Evolutionary conservation across 345 rosid genomes (phyloP).

Genomic region (Eucalyptus polybractea): DNA sequence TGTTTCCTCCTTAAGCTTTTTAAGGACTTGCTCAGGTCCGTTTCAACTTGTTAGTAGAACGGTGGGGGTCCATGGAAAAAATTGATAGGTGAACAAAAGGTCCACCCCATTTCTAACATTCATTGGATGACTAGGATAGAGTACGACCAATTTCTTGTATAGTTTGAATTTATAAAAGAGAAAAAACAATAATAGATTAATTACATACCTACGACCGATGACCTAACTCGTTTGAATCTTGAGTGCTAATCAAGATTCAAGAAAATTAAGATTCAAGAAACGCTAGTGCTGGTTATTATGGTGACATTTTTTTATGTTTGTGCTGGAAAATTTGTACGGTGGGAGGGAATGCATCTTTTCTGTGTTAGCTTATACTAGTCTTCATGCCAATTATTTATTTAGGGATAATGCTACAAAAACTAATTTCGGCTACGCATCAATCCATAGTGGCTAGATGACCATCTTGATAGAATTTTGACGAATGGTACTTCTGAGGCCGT

Average conservation of each 20-base stretch:
- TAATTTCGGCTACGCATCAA: not conserved
- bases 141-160: not conserved
- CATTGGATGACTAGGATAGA: not conserved
- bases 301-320: not conserved
- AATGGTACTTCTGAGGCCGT: not conserved
- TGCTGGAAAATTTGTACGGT: not conserved
- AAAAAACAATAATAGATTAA: not conserved
- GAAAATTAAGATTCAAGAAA: not conserved
- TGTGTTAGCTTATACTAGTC: not conserved
- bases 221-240: not conserved
- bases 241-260: not conserved
- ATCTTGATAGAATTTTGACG: not conserved
- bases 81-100: not conserved
- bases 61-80: not conserved
- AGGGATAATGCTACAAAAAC: not conserved
- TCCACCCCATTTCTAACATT: not conserved
- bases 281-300: not conserved
- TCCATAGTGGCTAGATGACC: not conserved
- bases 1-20: too few relatives aligned
- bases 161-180: not conserved
- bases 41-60: not conserved
- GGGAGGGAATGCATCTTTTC: not conserved
- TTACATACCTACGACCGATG: not conserved
- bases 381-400: not conserved
- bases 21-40: fast-evolving